These are phyloP conservation scores for Botrytis sinoallii DNA, from an alignment of 2,329 filamentous ascomycete species.

Conservation along the genomic window DNA sequence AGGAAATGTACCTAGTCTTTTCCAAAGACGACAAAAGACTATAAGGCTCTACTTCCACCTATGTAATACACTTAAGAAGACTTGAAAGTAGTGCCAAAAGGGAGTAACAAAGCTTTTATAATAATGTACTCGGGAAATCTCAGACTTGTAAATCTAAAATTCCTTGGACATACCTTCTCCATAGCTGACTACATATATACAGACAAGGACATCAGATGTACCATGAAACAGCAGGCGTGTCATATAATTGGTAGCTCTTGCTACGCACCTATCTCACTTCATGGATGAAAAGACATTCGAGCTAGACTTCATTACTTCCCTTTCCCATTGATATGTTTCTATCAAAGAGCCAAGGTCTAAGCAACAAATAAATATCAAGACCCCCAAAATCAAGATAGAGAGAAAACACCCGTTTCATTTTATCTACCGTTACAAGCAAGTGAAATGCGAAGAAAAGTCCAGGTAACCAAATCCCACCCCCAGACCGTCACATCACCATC, in stretches of 20 bases:
- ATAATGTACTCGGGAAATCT: neutral
- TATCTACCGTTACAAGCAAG: conserved; percentile 28
- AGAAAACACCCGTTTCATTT: conserved; percentile 7
- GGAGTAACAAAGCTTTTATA: neutral
- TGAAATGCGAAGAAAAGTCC: conserved; percentile 14
- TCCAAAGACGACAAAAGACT: neutral
- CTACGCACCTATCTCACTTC: neutral
- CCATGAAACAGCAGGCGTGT: neutral
- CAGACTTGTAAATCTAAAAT: neutral
- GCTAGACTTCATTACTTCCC: neutral
- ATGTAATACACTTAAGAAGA: neutral
- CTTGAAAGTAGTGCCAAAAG: neutral
- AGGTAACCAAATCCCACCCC: neutral
- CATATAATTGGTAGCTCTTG: neutral
- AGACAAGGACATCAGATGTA: neutral
- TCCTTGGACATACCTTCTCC: neutral
- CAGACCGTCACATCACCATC: conserved; percentile 1
- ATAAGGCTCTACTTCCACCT: neutral
- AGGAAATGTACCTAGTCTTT: neutral
- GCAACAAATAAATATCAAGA: neutral
- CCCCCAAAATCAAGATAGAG: neutral
- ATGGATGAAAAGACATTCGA: neutral
- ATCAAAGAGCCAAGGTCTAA: neutral
- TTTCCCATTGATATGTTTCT: neutral
- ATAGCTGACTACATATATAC: neutral